Conservation (phyloP, 257 asterid species). For the Gynochthodes officinalis region DNA sequence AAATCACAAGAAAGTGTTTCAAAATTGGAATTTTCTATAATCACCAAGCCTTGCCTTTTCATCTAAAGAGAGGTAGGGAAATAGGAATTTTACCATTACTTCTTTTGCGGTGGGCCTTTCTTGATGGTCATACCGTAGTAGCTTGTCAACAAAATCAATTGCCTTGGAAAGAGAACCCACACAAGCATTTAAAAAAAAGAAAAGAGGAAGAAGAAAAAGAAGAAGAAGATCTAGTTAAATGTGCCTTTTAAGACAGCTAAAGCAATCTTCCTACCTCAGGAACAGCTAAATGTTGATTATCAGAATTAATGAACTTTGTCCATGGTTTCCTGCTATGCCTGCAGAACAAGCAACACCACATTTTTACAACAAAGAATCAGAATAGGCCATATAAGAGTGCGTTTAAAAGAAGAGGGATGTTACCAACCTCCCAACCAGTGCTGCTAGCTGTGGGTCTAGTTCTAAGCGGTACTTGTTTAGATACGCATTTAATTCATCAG, state of each 20-base stretch:
- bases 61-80: not conserved
- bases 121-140: slow-evolving; percentile 87
- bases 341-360: slow-evolving; percentile 18
- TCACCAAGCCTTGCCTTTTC: not conserved
- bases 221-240: not conserved
- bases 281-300: slow-evolving; percentile 54
- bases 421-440: slow-evolving; percentile 74
- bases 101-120: slow-evolving; percentile 95
- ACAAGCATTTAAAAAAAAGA: slow-evolving; percentile 10
- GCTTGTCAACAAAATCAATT: slow-evolving; percentile 89
- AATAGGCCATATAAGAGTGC: not conserved
- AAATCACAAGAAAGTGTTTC: not conserved
- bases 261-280: slow-evolving; percentile 61
- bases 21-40: no score
- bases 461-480: slow-evolving; percentile 69
- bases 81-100: slow-evolving; percentile 69
- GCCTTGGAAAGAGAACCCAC: slow-evolving; percentile 44
- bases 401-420: not conserved
- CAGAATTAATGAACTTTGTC: slow-evolving; percentile 37
- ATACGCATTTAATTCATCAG: slow-evolving; percentile 68
- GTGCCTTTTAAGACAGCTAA: not conserved
- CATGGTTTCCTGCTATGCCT: slow-evolving; percentile 48
- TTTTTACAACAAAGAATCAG: slow-evolving; percentile 2
- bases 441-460: slow-evolving; percentile 63
- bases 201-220: no score